Percentiles rank a stretch among this genome's conserved stretches.
These are phyloP conservation scores for Ceratocystis smalleyi DNA, from an alignment of 2,329 filamentous ascomycete genomes.

Conservation along the genomic window DNA sequence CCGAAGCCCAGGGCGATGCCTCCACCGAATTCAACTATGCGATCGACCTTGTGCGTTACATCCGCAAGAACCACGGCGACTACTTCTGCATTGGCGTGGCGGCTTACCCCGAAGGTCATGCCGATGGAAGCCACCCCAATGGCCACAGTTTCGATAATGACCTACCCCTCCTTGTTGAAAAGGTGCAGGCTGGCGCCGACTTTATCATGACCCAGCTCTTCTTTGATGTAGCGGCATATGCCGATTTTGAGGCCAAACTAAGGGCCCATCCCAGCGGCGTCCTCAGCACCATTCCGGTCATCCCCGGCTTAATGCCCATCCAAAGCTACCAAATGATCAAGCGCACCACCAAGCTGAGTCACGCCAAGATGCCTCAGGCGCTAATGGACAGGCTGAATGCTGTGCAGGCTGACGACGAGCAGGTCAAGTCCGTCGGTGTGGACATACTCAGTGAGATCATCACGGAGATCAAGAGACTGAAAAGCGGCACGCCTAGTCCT, in stretches of 20 bases:
- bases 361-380: conserved; percentile 60
- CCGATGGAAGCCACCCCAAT: conserved; percentile 70
- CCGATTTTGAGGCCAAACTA: conserved; percentile 60
- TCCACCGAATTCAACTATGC: conserved; percentile 76
- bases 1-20: conserved; percentile 42
- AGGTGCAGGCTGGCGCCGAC: conserved; percentile 79
- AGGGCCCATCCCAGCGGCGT: conserved; percentile 67
- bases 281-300: conserved; percentile 77
- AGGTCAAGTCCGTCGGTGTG: conserved; percentile 64
- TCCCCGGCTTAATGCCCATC: conserved; percentile 92
- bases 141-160: conserved; percentile 60
- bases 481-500: conserved; percentile 24
- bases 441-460: conserved; percentile 76
- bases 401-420: conserved; percentile 65
- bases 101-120: conserved; percentile 87
- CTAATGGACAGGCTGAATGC: conserved; percentile 56
- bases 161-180: conserved; percentile 76
- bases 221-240: conserved; percentile 76
- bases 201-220: conserved; percentile 99
- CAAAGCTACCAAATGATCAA: conserved; percentile 95
- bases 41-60: conserved; percentile 77
- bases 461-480: conserved; percentile 49
- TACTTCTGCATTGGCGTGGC: conserved; percentile 96
- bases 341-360: conserved; percentile 83
- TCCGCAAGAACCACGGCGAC: conserved; percentile 68